Percentiles rank a stretch among this genome's conserved stretches.
These are phyloP conservation scores for Sporopachydermia cereana DNA, from an alignment of 1,139 yeast genomes.

Conservation along the genomic window DNA sequence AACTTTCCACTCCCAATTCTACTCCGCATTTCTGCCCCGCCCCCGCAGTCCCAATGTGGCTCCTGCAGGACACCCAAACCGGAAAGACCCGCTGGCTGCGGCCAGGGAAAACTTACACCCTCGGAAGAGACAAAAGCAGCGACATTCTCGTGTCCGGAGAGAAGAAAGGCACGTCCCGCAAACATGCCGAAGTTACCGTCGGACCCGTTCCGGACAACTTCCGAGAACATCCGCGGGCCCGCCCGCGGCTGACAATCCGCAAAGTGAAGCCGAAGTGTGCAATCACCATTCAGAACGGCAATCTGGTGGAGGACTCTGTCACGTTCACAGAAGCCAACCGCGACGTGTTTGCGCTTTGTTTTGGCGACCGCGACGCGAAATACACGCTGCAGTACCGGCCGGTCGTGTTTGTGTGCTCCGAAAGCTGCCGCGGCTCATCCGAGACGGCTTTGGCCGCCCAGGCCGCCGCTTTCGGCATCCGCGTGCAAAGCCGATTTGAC, in stretches of 20 bases:
- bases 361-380: not conserved
- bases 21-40: not conserved
- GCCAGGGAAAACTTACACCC: constrained; percentile 12
- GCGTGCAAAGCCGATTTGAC: not conserved
- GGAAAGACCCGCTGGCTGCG: constrained; percentile 13
- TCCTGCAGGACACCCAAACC: constrained; percentile 9
- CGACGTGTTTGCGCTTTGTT: not conserved
- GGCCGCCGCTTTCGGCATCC: not conserved
- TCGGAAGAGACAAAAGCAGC: constrained; percentile 14
- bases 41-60: constrained; percentile 12
- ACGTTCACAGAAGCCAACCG: not conserved
- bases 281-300: constrained; percentile 2
- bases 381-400: not conserved
- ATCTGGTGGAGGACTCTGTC: not conserved
- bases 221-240: not conserved
- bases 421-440: not conserved
- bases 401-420: not conserved
- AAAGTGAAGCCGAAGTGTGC: not conserved
- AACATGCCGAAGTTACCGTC: not conserved
- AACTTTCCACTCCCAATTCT: not conserved
- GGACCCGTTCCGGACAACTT: not conserved
- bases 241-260: not conserved
- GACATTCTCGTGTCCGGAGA: not conserved
- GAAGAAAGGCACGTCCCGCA: not conserved
- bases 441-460: not conserved